Evolutionary conservation across 148 eudicot species (phyloP).

Genomic region (Rhododendron griersonianum): DNA sequence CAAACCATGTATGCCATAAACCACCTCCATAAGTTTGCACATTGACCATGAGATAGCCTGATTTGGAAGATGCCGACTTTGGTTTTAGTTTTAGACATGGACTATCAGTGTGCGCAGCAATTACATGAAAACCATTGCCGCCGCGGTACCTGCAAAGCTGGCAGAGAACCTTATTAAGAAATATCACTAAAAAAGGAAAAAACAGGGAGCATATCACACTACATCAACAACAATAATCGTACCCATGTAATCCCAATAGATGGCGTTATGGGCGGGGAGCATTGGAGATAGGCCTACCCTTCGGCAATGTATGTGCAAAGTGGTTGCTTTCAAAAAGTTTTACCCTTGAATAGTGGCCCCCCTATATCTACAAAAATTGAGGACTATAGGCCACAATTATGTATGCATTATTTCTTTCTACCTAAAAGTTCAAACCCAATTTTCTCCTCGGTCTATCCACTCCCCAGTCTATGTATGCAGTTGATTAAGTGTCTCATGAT

Average conservation of each 20-base stretch:
- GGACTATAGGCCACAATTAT: not conserved
- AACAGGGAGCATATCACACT: not conserved
- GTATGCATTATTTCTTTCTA: not conserved
- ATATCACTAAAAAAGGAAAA: not conserved
- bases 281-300: not conserved
- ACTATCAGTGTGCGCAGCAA: conserved; percentile 98
- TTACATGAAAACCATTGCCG: conserved; percentile 86
- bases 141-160: conserved; percentile 62
- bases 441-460: not conserved
- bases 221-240: not conserved
- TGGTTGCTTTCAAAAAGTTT: not conserved
- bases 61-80: conserved; percentile 80
- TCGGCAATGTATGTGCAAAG: not conserved
- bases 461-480: not conserved
- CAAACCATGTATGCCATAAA: conserved; percentile 99
- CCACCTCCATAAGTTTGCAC: conserved; percentile 98
- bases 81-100: conserved; percentile 95
- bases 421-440: not conserved
- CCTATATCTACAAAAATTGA: not conserved
- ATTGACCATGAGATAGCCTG: conserved; percentile 85
- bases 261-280: not conserved
- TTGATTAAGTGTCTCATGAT: not conserved
- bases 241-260: not conserved
- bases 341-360: not conserved
- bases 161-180: conserved; percentile 17